Percentiles rank a stretch among this genome's conserved stretches.
These are phyloP conservation scores for Aechmea fasciata DNA, from an alignment of 176 grass and related monocot genomes.

Conservation along the genomic window DNA sequence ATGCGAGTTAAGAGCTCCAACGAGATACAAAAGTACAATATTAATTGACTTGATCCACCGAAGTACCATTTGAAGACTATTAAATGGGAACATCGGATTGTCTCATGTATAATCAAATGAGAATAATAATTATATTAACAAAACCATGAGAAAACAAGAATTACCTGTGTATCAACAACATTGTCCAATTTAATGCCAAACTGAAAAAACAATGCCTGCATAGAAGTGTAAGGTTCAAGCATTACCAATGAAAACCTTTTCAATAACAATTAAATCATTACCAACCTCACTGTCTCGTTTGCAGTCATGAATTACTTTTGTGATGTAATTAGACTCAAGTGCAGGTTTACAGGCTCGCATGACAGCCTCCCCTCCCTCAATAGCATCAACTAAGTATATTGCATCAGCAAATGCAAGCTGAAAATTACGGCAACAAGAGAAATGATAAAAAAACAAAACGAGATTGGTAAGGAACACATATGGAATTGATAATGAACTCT, in stretches of 20 bases:
- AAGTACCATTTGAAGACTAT: not conserved
- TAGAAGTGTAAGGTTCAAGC: constrained; percentile 11
- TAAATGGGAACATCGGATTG: not conserved
- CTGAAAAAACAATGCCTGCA: constrained; percentile 96
- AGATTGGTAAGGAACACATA: constrained; percentile 3
- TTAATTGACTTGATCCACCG: too few species aligned
- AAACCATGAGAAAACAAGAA: not conserved
- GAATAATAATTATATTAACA: not conserved
- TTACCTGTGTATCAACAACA: constrained; percentile 97
- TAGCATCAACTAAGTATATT: constrained; percentile 89
- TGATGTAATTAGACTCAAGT: constrained; percentile 72
- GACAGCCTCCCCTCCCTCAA: constrained; percentile 55
- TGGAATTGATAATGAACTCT: not conserved
- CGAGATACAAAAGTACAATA: too few species aligned
- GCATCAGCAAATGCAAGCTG: constrained; percentile 81
- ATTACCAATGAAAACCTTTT: constrained; percentile 6
- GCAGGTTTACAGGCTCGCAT: constrained; percentile 88
- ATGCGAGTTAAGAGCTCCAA: too few species aligned
- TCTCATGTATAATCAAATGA: not conserved
- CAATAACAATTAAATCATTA: constrained; percentile 1
- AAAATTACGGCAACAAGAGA: constrained; percentile 13
- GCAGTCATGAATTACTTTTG: constrained; percentile 96
- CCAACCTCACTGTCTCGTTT: constrained; percentile 94
- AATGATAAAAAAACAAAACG: constrained; percentile 5
- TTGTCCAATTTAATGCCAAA: constrained; percentile 94